Base-by-base conservation (phyloP, 805 yeast genomes). In the Candida ponderosae region DNA sequence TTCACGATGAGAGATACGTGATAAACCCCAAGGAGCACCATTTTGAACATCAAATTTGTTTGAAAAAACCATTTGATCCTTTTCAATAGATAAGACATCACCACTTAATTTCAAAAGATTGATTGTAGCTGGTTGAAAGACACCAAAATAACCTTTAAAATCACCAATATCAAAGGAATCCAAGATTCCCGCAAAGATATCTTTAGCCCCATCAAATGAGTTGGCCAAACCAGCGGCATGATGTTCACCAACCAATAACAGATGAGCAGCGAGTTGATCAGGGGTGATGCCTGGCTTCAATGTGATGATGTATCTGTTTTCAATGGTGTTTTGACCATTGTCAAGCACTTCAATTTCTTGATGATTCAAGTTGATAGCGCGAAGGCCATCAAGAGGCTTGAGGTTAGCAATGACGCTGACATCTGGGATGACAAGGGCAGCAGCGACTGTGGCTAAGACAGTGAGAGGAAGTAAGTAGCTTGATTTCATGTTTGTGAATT, bases 1-100 rank as follows among this genome's bases (percentile, higher is more conserved):
- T 40, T 78, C 74, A 62, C 89, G 75, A 65, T 87, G 95, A 20
- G 95, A 83, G 42, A 88, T 76, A 69, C 96, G 76, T 19, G 95
- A 84, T 45, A 88, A 72, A 51, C 96, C 96, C 96, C 96, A 88
- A 33, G 96, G 95, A 21, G 95, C 89, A 44, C 88, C 88, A 46
- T 74, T 72, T 65, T 87, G 93, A 42, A 75, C 71, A 43, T 77
- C 74, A 36, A 78, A 70, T 48, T 76, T 80, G 36, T 64, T 66
- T 21, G 87, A 76, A 43, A 68, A 63, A 38, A 86, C 95, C 43
- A 68, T 60, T 2, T 89, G 79, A 56, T 86, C 95, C 51, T 67
- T 62, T 66, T 86, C 96, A 42, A 86, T 80, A 55, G 73, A 77
- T 35, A 74, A 75, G 32, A 86, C 79, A 31, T 69, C 50, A 16